phyloP scores from a whole-genome alignment of 2,329 filamentous ascomycete genomes.

The Alternaria infectoria region DNA sequence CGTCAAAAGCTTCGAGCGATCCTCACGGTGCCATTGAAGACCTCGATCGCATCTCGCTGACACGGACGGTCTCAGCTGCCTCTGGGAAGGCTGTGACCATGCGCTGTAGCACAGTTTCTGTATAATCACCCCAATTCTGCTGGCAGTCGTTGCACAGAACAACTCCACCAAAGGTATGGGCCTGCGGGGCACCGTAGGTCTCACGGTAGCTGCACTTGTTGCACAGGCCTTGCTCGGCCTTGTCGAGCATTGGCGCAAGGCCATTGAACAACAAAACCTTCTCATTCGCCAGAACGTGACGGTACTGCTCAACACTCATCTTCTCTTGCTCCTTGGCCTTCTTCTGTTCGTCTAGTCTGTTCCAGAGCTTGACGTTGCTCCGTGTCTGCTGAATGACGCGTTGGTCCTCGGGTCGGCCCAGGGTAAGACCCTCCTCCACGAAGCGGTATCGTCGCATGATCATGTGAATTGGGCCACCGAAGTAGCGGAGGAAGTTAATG shows the following conservation, averaged over 20 bases:
- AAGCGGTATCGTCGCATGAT: constrained; percentile 13
- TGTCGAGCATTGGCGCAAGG: not conserved
- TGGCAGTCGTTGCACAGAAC: not conserved
- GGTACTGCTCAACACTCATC: not conserved
- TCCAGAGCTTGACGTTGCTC: constrained; percentile 5
- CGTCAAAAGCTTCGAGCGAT: not conserved
- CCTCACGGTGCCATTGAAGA: not conserved
- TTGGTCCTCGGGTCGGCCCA: not conserved
- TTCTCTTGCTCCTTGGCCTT: not conserved
- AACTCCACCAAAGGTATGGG: not conserved
- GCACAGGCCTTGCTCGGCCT: not conserved
- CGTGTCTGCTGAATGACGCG: not conserved
- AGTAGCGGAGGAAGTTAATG: constrained; percentile 8
- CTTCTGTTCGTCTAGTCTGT: not conserved
- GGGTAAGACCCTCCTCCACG: constrained; percentile 1
- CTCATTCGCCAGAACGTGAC: not conserved
- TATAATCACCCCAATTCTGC: not conserved
- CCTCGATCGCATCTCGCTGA: not conserved
- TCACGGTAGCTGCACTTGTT: not conserved
- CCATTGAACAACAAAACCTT: not conserved
- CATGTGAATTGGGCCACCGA: constrained; percentile 8
- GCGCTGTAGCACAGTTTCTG: not conserved
- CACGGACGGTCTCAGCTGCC: not conserved
- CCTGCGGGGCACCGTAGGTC: not conserved
- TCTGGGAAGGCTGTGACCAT: constrained; percentile 2